Evolutionary conservation across 139 green algal species (phyloP), one percentile per base, ranked within the genome.

Genomic region (Ettlia oleoabundans): DNA sequence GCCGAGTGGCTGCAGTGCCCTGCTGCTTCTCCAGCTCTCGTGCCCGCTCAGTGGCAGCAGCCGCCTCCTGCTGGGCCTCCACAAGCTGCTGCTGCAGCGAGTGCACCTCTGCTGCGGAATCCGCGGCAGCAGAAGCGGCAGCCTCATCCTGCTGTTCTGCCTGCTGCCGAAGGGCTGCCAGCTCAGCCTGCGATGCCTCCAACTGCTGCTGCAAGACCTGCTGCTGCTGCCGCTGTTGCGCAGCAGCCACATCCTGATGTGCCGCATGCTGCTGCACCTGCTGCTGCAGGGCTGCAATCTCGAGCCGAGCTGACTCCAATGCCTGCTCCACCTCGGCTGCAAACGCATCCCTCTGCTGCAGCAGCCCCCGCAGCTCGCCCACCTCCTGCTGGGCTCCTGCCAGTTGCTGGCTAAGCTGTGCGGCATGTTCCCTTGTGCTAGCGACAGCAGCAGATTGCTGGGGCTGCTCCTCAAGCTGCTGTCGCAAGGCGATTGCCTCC

Each of bases 31-130:
- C 58, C 75, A 61, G 32, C 58, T 61, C 38, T 38, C 55, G 38
- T 15, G 62, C 58, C 75, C 71, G 15, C 40, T 70, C 75, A 8
- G 33, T 28, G 6, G 75, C 75, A 3, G 40, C 58, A 18, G 41
- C 75, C 3, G 58, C 58, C 75, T 81, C 75, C 53, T 81, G 75
- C 75, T 71, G 58, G 28, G 40, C 75, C 72, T 66, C 33, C 19
- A 58, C 38, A 4, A n/a, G 33, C 58, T 55, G 58, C 75, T 81
- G 58, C 58, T 61, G 30, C 40, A 43, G 75, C 15, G 72, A 79
- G 42, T 24, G 52, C 24, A 26, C 37, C 52, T 67, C 52, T 5
- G 58, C 58, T 3, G 41, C 75, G 1, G 37, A 55, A 26, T 40
- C 75, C 1, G 58, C 58, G 0, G 55, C 72, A 1, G 30, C 30